Base-by-base conservation (phyloP, 495 filamentous ascomycete genomes). In the Tetracladium marchalianum region DNA sequence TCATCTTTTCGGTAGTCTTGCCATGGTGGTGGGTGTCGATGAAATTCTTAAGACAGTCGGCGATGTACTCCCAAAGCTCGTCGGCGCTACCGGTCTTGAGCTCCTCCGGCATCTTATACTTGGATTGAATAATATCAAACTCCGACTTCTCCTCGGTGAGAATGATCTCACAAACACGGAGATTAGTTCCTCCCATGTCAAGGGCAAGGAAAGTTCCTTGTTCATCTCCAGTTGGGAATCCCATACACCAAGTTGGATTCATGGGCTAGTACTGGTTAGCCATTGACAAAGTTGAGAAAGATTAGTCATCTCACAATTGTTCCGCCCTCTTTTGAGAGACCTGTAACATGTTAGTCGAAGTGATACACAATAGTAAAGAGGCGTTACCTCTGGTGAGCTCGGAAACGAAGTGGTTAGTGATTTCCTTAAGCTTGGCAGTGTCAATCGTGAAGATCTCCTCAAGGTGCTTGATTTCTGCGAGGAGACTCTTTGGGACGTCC, bases 211-310 rank as follows among this genome's bases (percentile, higher is more conserved):
- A 98, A 34, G 85, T 95, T 51, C 92, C 92, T 11, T 80, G 83
- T 63, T 98, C 92, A 48, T 89, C 53, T 44, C 92, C 92, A 58
- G 84, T 83, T 47, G 92, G 92, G 66, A 85, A 94, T 46, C 78
- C 81, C 81, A 97, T 89, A 46, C 92, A 90, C 92, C 92, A 98
- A 42, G 92, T 97, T 35, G 92, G 85, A 67, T 96, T 97, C 92
- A 98, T 98, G 49, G 92, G 92, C 89, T 95, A 63, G 38, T 15
- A 39, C 31, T 12, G 42, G 50, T 50, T 51, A 58, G 58, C 55
- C 18, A 41, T 32, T 39, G 41, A 22, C 33, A 5, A 16, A 36
- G 22, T 27, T 11, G 41, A 10, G 17, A 47, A 33, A 18, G 19
- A 27, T 12, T 10, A 39, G 40, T 18, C 35, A 34, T 70, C 87